Conservation (phyloP, 352 stramenopile genomes). For the Phytophthora pinifolia region DNA sequence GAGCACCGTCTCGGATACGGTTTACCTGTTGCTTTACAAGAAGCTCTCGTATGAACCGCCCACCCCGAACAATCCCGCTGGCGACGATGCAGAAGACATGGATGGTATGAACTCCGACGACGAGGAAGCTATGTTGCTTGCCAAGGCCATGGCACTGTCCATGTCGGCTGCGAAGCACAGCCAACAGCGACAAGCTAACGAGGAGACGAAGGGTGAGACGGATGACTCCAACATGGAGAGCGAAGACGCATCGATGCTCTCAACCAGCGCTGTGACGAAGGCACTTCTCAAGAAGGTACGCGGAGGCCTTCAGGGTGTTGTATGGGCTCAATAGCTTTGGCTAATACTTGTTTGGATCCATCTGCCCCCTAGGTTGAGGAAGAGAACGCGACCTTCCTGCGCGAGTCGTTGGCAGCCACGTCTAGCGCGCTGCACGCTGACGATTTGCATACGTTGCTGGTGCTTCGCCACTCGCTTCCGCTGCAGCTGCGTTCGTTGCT, state of each 20-base stretch:
- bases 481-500: slow-evolving; percentile 42
- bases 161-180: slow-evolving; percentile 76
- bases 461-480: slow-evolving; percentile 50
- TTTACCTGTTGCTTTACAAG: slow-evolving; percentile 90
- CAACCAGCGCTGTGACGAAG: slow-evolving; percentile 35
- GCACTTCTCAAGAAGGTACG: slow-evolving; percentile 63
- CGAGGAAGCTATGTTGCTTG: slow-evolving; percentile 85
- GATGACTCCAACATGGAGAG: slow-evolving; percentile 18
- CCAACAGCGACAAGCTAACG: slow-evolving; percentile 37
- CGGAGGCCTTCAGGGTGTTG: background rate
- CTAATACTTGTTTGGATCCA: slow-evolving; percentile 7
- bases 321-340: background rate
- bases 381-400: slow-evolving; percentile 63
- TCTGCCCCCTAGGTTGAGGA: slow-evolving; percentile 48
- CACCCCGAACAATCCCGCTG: slow-evolving; percentile 1
- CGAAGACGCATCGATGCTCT: slow-evolving; percentile 18
- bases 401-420: slow-evolving; percentile 45
- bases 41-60: slow-evolving; percentile 61
- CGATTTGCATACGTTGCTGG: slow-evolving; percentile 65
- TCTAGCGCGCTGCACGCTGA: slow-evolving; percentile 60
- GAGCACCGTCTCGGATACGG: slow-evolving; percentile 85
- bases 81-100: slow-evolving; percentile 8
- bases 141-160: slow-evolving; percentile 87
- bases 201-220: slow-evolving; percentile 35
- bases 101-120: slow-evolving; percentile 34